Conservation (phyloP, 306 rosid species). For the Glycyrrhiza uralensis region DNA sequence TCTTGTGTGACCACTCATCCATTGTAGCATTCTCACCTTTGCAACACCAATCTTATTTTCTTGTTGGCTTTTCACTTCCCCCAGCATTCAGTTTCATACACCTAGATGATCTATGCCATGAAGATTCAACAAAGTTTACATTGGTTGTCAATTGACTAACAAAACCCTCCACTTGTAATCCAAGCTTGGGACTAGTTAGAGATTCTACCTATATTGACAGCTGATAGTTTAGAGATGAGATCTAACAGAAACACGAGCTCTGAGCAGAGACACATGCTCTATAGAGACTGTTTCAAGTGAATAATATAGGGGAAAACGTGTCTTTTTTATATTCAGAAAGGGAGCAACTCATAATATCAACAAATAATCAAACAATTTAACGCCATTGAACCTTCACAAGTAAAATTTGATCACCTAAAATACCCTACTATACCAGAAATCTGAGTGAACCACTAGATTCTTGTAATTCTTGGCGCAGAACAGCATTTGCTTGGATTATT, state of each 20-base stretch:
- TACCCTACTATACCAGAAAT: conserved; percentile 49
- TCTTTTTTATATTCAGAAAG: not conserved
- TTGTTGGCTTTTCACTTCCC: not conserved
- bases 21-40: not conserved
- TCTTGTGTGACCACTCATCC: not conserved
- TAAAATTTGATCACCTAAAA: conserved; percentile 18
- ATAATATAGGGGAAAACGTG: not conserved
- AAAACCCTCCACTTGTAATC: no score
- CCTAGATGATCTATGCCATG: no score
- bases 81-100: no score
- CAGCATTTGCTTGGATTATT: conserved; percentile 66
- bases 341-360: conserved; percentile 3
- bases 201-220: not conserved
- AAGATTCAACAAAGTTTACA: no score
- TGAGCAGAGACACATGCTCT: not conserved
- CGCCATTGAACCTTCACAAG: conserved; percentile 15
- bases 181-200: no score
- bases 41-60: no score
- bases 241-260: not conserved
- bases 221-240: not conserved
- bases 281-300: not conserved
- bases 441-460: conserved; percentile 46
- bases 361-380: not conserved
- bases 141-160: no score
- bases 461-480: conserved; percentile 42